A percentile compares a stretch with the other conserved stretches of the same genome.
These are phyloP conservation scores for Rhizopogon salebrosus DNA, from an alignment of 768 basidiomycete species.

Conservation along the genomic window DNA sequence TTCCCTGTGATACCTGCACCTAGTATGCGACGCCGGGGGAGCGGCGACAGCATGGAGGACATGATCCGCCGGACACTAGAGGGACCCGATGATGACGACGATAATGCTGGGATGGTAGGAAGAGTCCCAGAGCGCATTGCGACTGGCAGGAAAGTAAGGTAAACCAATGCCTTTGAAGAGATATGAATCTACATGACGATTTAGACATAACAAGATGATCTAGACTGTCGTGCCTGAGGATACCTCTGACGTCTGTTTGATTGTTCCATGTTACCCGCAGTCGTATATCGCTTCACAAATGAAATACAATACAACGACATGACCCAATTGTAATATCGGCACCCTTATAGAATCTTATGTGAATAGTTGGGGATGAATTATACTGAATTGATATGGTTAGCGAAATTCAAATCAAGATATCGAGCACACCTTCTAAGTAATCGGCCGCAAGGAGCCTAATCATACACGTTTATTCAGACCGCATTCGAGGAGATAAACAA, in stretches of 20 bases:
- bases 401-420: not conserved
- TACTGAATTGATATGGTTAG: not conserved
- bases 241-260: not conserved
- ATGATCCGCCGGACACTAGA: constrained; percentile 58
- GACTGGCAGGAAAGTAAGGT: constrained; percentile 38
- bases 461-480: not conserved
- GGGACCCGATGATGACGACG: constrained; percentile 47
- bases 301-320: not conserved
- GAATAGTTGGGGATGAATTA: not conserved
- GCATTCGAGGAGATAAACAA: not conserved
- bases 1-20: constrained; percentile 54
- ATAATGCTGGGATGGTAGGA: constrained; percentile 41
- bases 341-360: not conserved
- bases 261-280: not conserved
- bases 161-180: constrained; percentile 56
- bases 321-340: not conserved
- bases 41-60: constrained; percentile 54
- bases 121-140: constrained; percentile 61
- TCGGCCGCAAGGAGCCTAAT: constrained; percentile 56
- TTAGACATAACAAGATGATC: not conserved
- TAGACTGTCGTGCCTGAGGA: not conserved
- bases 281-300: not conserved
- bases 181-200: constrained; percentile 48
- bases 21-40: constrained; percentile 48
- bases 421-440: constrained; percentile 55